phyloP scores from a whole-genome alignment of 768 basidiomycete species.

The Fomitopsis serialis region DNA sequence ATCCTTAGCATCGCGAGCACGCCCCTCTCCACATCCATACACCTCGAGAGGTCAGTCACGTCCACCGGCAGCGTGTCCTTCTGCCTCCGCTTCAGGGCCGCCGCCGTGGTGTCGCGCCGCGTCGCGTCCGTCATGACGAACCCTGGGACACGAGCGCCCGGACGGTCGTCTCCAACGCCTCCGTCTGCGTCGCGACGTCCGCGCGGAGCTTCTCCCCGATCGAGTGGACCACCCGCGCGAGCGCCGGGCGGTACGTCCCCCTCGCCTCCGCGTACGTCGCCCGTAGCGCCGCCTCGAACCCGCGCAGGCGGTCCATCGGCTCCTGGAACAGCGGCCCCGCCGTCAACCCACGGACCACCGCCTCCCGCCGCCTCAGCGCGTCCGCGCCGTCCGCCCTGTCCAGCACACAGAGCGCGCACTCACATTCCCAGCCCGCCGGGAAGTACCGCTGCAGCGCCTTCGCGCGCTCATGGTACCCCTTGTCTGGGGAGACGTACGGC shows the following conservation, averaged over 20 bases:
- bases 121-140: slow-evolving; percentile 6
- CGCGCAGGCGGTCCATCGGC: slow-evolving; percentile 2
- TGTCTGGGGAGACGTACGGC: not conserved
- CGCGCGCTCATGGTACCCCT: slow-evolving; percentile 9
- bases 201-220: slow-evolving; percentile 11
- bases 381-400: slow-evolving; percentile 8
- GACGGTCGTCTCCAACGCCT: slow-evolving; percentile 5
- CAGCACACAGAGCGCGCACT: slow-evolving; percentile 10
- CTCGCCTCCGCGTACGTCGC: slow-evolving; percentile 6
- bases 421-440: slow-evolving; percentile 7
- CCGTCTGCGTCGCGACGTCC: not conserved
- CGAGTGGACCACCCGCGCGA: slow-evolving; percentile 7
- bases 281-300: slow-evolving; percentile 5
- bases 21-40: too few relatives aligned
- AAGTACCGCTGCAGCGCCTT: slow-evolving; percentile 9
- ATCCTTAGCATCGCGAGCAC: too few relatives aligned
- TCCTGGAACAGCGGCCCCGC: too few relatives aligned
- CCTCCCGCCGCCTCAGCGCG: slow-evolving; percentile 1
- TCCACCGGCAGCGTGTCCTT: slow-evolving; percentile 1
- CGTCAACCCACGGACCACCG: not conserved
- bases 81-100: slow-evolving; percentile 10
- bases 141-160: slow-evolving; percentile 7
- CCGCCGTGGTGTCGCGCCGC: slow-evolving; percentile 7
- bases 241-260: slow-evolving; percentile 6
- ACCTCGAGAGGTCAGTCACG: too few relatives aligned